A percentile compares a stretch with the other conserved stretches of the same genome.
Conservation (phyloP, 805 yeast genomes). For the Yarrowia phangngaensis region DNA sequence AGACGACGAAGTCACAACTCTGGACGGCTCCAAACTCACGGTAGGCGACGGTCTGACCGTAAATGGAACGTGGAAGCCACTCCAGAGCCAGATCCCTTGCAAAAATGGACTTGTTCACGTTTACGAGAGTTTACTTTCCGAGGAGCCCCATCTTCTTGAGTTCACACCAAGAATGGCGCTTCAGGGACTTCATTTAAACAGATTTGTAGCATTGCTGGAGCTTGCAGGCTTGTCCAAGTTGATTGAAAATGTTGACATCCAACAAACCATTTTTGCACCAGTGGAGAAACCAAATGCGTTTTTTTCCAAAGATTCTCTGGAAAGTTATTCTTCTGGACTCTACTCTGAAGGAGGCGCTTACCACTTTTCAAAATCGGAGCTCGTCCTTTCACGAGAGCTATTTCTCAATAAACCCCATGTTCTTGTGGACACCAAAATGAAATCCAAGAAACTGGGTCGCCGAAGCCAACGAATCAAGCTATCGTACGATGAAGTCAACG, state of each 20-base stretch:
- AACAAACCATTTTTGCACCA: conserved; percentile 62
- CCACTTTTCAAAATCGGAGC: conserved; percentile 3
- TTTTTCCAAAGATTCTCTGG: not conserved
- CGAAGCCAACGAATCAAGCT: conserved; percentile 9
- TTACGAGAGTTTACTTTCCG: conserved; percentile 41
- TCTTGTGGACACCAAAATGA: conserved; percentile 47
- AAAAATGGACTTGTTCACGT: conserved; percentile 51
- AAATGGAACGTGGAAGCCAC: conserved; percentile 40
- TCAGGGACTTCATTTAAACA: conserved; percentile 55
- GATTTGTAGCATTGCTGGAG: conserved; percentile 65
- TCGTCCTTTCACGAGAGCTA: not conserved
- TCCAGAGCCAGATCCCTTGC: conserved; percentile 44
- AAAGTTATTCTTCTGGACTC: conserved; percentile 26
- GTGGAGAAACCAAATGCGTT: conserved; percentile 26
- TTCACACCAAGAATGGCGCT: conserved; percentile 58
- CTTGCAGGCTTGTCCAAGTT: conserved; percentile 55
- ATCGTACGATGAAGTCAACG: conserved; percentile 1
- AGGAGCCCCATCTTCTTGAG: conserved; percentile 31
- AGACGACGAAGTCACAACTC: conserved; percentile 37
- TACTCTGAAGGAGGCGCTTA: conserved; percentile 29
- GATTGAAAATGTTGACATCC: conserved; percentile 49
- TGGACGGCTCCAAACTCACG: conserved; percentile 32
- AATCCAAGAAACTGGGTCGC: conserved; percentile 58
- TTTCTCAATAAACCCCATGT: conserved; percentile 53
- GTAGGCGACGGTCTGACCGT: conserved; percentile 42